Evolutionary conservation across 768 basidiomycete species (phyloP), one percentile per base, ranked within the genome.

Genomic region (Tylopilus intermedius): DNA sequence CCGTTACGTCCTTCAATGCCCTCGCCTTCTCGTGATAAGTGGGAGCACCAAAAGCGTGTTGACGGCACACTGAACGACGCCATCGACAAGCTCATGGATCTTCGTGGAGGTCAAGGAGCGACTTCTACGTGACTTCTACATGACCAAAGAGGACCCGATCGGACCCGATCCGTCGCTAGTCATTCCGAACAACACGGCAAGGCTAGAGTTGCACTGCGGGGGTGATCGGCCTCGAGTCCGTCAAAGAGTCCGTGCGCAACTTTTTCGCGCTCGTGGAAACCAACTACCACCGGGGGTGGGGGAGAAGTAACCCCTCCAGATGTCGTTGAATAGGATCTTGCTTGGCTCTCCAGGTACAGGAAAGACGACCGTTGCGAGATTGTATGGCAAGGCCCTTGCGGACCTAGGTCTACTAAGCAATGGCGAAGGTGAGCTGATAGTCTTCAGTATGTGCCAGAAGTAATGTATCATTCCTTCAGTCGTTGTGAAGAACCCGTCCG

Each of bases 331-430:
- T 54, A 78, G 80, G 14, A 79, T 82, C 0, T 86, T 87, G 66
- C 59, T 84, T 27, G 86, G 86, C 1, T 78, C 79, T 10, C 85
- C 85, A 6, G 85, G 85, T 3, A 86, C 85, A 0, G 85, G 85
- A 0, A 88, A 87, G 63, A 88, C 85, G 1, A 81, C 81, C 0
- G 84, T 88, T 0, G 84, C 82, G 0, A 80, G 79, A 58, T 61
- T 84, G 4, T 88, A 87, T 56, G 86, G 86, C 0, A 75, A 77
- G 51, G 80, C 86, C 43, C 64, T 88, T 11, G 77, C 72, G 0
- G 83, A 85, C 45, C 62, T 88, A 1, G 76, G 78, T 4, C 62
- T 88, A n/a, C 62, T 88, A n/a, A 84, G 81, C 62, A 85, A 83
- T 39, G 83, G 82, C 8, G 86, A 88, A 79, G 84, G 85, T 82